Evolutionary conservation across 306 rosid species (phyloP), one percentile per base, ranked within the genome.

Genomic region (Gynostemma pentaphyllum): DNA sequence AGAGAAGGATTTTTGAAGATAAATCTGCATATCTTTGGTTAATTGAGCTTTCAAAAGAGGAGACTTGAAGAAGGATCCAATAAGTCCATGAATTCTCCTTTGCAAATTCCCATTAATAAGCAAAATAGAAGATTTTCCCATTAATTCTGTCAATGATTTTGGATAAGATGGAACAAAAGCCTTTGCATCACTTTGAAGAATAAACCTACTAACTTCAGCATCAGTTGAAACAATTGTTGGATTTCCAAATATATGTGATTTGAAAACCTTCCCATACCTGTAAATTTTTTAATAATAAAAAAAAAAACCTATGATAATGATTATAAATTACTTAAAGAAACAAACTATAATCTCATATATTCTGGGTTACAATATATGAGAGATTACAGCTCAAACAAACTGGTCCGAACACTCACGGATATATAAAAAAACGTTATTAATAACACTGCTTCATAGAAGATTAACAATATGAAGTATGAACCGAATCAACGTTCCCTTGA

Each of bases 151-250:
- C 76, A 92, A 84, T 40, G 99, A 92, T 48, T 89, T 81, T 40
- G 99, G 99, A 67, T 92, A 92, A 69, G 90, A 86, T 37, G 90
- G 55, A 67, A 84, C 95, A 18, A 92, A 82, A 1, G 81, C 71
- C 79, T 84, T 92, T 77, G 91, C 96, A 67, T 92, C 99, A 71
- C 89, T 92, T 69, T 68, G 73, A 16, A 92, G 41, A n/a, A 92
- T 82, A 63, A 86, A 86, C 80, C 99, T 86, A 82, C 83, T 92
- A 41, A 81, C 67, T 51, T 86, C 99, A 62, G 86, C 85, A 51
- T 92, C 99, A 13, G 95, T 77, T 7, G 96, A 92, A 70, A 92
- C 83, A 26, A 92, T 92, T 0, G 96, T 88, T 45, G 95, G 83
- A 27, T 85, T 96, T 1, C 99, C 99, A 44, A 92, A 92, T 13